Percentiles rank a stretch among this genome's conserved stretches.
phyloP scores from a whole-genome alignment of 257 asterid genomes.

The Apocynum venetum region DNA sequence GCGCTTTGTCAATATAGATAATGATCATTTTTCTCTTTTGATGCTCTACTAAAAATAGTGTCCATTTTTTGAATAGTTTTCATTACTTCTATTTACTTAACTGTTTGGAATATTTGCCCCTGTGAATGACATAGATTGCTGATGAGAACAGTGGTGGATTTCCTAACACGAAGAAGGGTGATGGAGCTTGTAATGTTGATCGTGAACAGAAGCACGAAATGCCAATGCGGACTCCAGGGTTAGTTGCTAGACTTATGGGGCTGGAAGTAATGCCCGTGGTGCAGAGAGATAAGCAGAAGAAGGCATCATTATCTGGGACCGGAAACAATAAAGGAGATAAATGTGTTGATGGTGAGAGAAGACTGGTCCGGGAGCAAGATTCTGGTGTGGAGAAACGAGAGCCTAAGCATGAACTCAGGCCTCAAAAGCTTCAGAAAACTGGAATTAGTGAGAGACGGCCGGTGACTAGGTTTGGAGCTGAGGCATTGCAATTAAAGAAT shows the following conservation, averaged over 20 bases:
- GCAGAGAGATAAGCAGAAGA: conserved; percentile 45
- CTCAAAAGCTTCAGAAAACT: conserved; percentile 85
- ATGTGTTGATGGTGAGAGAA: conserved; percentile 12
- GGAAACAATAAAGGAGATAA: conserved; percentile 27
- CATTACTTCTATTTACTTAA: not conserved
- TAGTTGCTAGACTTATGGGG: conserved; percentile 98
- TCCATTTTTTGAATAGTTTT: not conserved
- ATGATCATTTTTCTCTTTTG: not conserved
- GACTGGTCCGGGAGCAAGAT: conserved; percentile 25
- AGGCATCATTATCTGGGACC: conserved; percentile 24
- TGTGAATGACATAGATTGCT: conserved; percentile 57
- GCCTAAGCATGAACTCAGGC: conserved; percentile 56
- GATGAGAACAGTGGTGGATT: conserved; percentile 94
- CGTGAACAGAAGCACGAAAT: conserved; percentile 41
- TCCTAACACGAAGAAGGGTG: conserved; percentile 41
- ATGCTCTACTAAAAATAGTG: not conserved
- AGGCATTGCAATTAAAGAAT: conserved; percentile 57
- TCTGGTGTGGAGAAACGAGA: conserved; percentile 39
- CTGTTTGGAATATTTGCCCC: conserved; percentile 6
- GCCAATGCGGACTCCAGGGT: conserved; percentile 60
- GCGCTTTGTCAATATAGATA: not conserved
- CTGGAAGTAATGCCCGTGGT: conserved; percentile 77
- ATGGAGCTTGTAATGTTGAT: conserved; percentile 29
- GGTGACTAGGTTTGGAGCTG: conserved; percentile 49
- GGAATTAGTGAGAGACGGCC: conserved; percentile 51